Conservation (phyloP, 2,329 filamentous ascomycete genomes). For the Metarhizium album region DNA sequence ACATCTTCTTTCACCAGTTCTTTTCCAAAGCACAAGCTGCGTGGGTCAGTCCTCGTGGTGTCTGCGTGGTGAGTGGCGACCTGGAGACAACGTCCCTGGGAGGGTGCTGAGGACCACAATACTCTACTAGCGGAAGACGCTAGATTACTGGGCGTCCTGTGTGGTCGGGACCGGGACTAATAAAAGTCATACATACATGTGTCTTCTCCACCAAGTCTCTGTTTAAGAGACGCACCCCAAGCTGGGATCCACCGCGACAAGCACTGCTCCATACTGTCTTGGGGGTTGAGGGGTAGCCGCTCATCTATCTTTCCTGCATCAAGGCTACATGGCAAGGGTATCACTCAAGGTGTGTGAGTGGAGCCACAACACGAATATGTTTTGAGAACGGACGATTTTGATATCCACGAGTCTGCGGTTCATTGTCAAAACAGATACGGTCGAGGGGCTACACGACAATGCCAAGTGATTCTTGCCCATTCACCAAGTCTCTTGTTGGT, state of each 20-base stretch:
- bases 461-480: background rate
- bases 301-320: slow-evolving; percentile 1
- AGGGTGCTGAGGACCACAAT: background rate
- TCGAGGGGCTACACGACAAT: background rate
- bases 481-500: too few relatives aligned
- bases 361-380: background rate
- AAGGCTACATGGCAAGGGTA: background rate
- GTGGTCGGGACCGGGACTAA: background rate
- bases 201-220: background rate
- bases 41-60: slow-evolving; percentile 4
- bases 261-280: background rate
- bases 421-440: background rate
- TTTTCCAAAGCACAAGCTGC: background rate
- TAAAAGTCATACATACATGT: background rate
- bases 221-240: background rate
- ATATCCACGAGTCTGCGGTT: background rate
- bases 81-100: background rate
- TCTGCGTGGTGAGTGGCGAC: slow-evolving; percentile 3
- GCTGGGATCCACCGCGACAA: background rate
- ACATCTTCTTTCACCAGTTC: background rate
- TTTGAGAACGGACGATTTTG: background rate
- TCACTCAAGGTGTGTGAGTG: slow-evolving; percentile 1
- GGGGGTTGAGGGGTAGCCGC: background rate
- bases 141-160: background rate
- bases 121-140: slow-evolving; percentile 1